Evolutionary conservation across 1,284 basidiomycete genomes (phyloP).

Genomic region (Rhizoctonia solani): DNA sequence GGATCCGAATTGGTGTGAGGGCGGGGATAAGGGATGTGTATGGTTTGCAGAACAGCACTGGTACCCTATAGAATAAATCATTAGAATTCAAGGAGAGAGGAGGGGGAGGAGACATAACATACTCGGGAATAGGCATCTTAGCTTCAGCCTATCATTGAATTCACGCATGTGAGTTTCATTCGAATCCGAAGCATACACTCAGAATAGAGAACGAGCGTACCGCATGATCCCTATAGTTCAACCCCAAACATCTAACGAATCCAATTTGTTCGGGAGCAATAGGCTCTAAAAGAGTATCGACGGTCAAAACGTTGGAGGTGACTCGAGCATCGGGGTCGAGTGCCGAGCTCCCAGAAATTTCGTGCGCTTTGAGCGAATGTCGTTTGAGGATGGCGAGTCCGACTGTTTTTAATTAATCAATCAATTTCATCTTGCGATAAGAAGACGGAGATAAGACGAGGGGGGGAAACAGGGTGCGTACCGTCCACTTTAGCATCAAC

Average conservation of each 20-base stretch:
- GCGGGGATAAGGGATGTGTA: conserved; percentile 72
- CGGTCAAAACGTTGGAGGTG: conserved; percentile 64
- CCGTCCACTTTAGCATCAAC: conserved; percentile 68
- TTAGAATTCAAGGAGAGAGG: background rate
- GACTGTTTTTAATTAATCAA: conserved; percentile 51
- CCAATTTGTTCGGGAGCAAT: conserved; percentile 53
- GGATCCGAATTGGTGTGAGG: conserved; percentile 66
- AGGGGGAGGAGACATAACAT: conserved; percentile 39
- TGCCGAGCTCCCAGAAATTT: conserved; percentile 64
- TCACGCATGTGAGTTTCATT: background rate
- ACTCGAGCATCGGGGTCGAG: conserved; percentile 66
- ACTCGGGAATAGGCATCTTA: conserved; percentile 65
- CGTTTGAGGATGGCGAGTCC: conserved; percentile 64
- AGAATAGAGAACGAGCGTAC: conserved; percentile 50
- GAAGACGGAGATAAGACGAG: too few species aligned
- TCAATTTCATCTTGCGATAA: background rate
- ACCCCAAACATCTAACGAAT: conserved; percentile 73
- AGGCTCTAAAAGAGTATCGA: conserved; percentile 70
- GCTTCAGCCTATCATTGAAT: conserved; percentile 62
- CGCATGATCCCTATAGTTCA: conserved; percentile 81
- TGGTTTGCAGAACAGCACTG: conserved; percentile 82
- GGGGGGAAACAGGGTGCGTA: conserved; percentile 44
- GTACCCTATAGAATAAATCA: conserved; percentile 52
- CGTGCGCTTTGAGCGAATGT: conserved; percentile 63
- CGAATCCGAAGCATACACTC: conserved; percentile 10